Evolutionary conservation across 2,329 filamentous ascomycete genomes (phyloP).

Genomic region (Colletotrichum cordylinicola): DNA sequence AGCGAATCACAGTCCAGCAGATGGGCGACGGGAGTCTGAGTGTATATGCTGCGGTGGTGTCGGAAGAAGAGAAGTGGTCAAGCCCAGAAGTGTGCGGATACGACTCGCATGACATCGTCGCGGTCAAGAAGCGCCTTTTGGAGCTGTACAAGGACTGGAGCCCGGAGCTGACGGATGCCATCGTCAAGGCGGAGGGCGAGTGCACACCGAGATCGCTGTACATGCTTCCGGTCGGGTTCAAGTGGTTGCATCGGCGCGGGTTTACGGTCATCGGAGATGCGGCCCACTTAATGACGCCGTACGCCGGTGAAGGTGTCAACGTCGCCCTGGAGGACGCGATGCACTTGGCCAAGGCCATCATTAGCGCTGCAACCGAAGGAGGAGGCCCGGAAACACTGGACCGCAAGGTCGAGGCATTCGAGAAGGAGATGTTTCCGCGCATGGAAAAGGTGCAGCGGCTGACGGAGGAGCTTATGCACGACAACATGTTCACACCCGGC

Average conservation of each 20-base stretch:
- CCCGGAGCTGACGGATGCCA: constrained; percentile 43
- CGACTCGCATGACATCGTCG: constrained; percentile 42
- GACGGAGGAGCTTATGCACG: constrained; percentile 49
- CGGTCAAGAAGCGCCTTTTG: constrained; percentile 43
- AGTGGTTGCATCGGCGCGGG: constrained; percentile 53
- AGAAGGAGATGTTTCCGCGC: constrained; percentile 44
- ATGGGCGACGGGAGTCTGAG: constrained; percentile 55
- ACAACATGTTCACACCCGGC: constrained; percentile 53
- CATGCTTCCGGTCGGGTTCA: constrained; percentile 54
- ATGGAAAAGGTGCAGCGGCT: constrained; percentile 43
- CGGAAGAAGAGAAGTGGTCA: constrained; percentile 43
- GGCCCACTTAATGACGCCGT: constrained; percentile 64
- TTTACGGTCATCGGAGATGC: constrained; percentile 64
- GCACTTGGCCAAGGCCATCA: constrained; percentile 50
- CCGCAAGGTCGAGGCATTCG: constrained; percentile 37
- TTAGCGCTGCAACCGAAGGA: constrained; percentile 28
- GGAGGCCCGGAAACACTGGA: constrained; percentile 33
- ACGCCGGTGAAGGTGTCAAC: constrained; percentile 66
- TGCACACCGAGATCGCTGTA: constrained; percentile 53
- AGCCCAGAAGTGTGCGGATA: constrained; percentile 45
- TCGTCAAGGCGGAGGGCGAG: constrained; percentile 44
- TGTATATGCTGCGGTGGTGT: constrained; percentile 42
- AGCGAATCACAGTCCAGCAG: constrained; percentile 42
- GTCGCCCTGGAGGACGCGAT: constrained; percentile 60
- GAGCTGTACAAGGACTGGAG: constrained; percentile 45